phyloP scores from a whole-genome alignment of 495 filamentous ascomycete genomes.

The Neurospora discreta region DNA sequence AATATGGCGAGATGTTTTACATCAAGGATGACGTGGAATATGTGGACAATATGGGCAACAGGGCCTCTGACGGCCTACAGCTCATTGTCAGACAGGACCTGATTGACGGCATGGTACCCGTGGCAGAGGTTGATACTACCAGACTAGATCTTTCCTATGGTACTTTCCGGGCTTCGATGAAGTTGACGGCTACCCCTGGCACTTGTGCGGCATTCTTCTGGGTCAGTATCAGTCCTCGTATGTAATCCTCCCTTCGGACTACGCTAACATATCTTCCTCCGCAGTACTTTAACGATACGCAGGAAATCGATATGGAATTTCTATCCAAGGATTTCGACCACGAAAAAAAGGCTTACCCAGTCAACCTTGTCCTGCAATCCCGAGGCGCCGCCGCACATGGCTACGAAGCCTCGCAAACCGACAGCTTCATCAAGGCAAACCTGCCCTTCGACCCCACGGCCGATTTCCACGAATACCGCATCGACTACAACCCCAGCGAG shows the following conservation, averaged over 20 bases:
- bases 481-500: conserved; percentile 52
- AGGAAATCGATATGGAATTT: conserved; percentile 73
- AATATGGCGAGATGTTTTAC: conserved; percentile 52
- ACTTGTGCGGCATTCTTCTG: conserved; percentile 74
- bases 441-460: conserved; percentile 52
- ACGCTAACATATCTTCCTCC: background rate
- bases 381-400: conserved; percentile 39
- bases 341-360: conserved; percentile 34
- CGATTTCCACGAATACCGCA: conserved; percentile 63
- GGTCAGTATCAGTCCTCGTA: conserved; percentile 30
- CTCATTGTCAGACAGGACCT: conserved; percentile 43
- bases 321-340: conserved; percentile 48
- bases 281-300: conserved; percentile 64
- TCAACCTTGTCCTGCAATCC: conserved; percentile 66
- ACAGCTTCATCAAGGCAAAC: conserved; percentile 39
- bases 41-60: background rate
- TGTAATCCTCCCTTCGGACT: background rate
- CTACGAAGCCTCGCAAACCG: conserved; percentile 45
- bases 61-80: conserved; percentile 34
- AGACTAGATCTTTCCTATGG: conserved; percentile 53
- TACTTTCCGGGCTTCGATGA: conserved; percentile 55
- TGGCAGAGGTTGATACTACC: conserved; percentile 47
- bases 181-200: conserved; percentile 43
- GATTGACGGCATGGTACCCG: conserved; percentile 40
- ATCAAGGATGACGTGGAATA: conserved; percentile 44